Conservation (phyloP, 352 stramenopile species). For the Pythium vanterpoolii region DNA sequence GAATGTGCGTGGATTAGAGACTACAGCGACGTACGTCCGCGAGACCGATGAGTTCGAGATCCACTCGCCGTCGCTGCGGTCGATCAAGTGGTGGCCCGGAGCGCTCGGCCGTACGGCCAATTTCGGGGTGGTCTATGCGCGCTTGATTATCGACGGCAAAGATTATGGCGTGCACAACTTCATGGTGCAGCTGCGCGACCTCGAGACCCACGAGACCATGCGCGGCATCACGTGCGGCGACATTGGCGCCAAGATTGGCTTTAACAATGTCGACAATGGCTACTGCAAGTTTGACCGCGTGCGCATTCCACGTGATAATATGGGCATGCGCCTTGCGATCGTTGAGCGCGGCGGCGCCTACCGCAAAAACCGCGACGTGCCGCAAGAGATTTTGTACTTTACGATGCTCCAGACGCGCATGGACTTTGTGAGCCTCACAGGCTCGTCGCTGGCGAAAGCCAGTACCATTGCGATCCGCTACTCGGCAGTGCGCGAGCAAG, state of each 20-base stretch:
- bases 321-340: conserved; percentile 59
- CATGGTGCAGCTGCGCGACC: conserved; percentile 92
- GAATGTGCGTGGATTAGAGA: conserved; percentile 90
- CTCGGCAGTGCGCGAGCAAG: conserved; percentile 91
- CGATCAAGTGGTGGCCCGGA: conserved; percentile 96
- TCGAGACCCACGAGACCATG: conserved; percentile 70
- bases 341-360: conserved; percentile 61
- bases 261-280: conserved; percentile 74
- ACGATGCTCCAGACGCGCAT: conserved; percentile 82
- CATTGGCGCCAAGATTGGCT: conserved; percentile 66
- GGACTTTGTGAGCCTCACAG: conserved; percentile 51
- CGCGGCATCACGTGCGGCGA: conserved; percentile 57
- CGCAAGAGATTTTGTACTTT: conserved; percentile 65
- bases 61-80: conserved; percentile 93
- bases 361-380: conserved; percentile 44
- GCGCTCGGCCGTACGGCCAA: conserved; percentile 93
- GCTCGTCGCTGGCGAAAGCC: conserved; percentile 76
- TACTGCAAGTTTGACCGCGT: conserved; percentile 59
- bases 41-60: conserved; percentile 92
- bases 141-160: conserved; percentile 78
- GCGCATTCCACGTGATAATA: conserved; percentile 58
- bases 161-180: conserved; percentile 96
- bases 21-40: conserved; percentile 92
- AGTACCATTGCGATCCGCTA: conserved; percentile 95
- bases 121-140: conserved; percentile 84